Percentiles rank a stretch among this genome's conserved stretches.
Evolutionary conservation across 2,329 filamentous ascomycete species (phyloP).

Genomic region (Bertia moriformis): DNA sequence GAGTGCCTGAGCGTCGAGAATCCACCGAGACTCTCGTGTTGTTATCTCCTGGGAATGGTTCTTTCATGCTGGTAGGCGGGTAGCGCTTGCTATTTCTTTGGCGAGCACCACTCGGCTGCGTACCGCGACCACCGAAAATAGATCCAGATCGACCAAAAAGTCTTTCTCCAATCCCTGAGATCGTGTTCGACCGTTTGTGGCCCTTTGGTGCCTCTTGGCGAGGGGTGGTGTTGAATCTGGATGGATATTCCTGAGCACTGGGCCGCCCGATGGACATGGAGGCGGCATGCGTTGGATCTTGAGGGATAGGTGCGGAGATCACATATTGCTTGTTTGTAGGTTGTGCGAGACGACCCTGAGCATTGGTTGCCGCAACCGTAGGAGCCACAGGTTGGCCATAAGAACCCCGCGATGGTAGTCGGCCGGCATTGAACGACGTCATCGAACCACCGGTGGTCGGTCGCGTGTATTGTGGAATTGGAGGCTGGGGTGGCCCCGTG

Average conservation of each 20-base stretch:
- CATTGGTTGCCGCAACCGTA: conserved; percentile 75
- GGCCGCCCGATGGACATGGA: conserved; percentile 33
- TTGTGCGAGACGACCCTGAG: conserved; percentile 78
- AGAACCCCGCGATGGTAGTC: conserved; percentile 39
- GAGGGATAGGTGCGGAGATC: background rate
- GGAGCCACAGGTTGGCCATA: conserved; percentile 84
- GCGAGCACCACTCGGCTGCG: conserved; percentile 5
- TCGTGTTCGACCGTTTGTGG: conserved; percentile 61
- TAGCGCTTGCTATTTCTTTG: conserved; percentile 59
- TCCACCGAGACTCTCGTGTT: conserved; percentile 54
- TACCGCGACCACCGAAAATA: conserved; percentile 46
- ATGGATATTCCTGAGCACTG: conserved; percentile 39
- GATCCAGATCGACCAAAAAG: conserved; percentile 49
- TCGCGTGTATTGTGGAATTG: conserved; percentile 30
- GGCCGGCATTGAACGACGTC: conserved; percentile 54
- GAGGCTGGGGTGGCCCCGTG: conserved; percentile 32
- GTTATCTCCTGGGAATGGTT: conserved; percentile 37
- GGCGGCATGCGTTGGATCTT: conserved; percentile 16
- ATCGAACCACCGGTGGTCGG: conserved; percentile 75
- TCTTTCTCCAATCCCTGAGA: conserved; percentile 61
- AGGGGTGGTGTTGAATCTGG: conserved; percentile 27
- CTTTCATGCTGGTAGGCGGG: conserved; percentile 82
- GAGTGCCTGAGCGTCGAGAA: conserved; percentile 54
- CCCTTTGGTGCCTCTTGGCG: conserved; percentile 19
- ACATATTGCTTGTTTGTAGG: conserved; percentile 24